These are phyloP conservation scores for Apiospora aurea DNA, from an alignment of 2,329 filamentous ascomycete genomes.

Conservation along the genomic window DNA sequence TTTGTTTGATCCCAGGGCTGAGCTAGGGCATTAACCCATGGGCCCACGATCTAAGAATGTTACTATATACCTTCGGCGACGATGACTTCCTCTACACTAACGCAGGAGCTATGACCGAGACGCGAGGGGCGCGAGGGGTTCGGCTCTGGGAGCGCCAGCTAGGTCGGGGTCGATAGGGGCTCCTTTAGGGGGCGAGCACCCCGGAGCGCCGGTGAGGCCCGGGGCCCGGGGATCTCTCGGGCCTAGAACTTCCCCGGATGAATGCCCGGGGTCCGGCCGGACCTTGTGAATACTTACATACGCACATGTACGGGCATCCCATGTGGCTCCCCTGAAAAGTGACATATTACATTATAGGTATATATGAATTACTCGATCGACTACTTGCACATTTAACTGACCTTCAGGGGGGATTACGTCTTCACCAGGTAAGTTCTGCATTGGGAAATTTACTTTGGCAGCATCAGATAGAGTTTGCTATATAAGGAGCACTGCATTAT, in stretches of 20 bases:
- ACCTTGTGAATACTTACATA: neutral
- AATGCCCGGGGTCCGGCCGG: neutral
- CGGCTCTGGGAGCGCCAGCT: neutral
- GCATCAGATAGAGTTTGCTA: neutral
- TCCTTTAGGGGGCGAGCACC: neutral
- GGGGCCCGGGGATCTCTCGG: neutral
- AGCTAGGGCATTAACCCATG: neutral
- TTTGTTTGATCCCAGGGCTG: neutral
- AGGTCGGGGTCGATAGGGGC: neutral
- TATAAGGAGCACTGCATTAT: neutral
- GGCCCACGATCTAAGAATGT: no score
- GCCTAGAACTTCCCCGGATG: neutral
- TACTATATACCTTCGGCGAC: neutral
- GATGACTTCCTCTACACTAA: neutral
- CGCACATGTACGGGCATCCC: neutral
- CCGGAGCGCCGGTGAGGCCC: neutral
- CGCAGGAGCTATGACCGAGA: slow-evolving; percentile 1
- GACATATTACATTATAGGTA: neutral
- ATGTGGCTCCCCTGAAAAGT: neutral
- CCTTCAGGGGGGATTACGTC: neutral
- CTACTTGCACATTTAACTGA: no score
- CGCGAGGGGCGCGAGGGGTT: neutral
- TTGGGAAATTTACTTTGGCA: neutral
- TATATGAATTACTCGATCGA: neutral
- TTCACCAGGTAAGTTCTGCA: neutral